Percentiles rank a stretch among this genome's conserved stretches.
phyloP scores from a whole-genome alignment of 371 early-diverging fungal species.

The Saksenaea oblongispora region DNA sequence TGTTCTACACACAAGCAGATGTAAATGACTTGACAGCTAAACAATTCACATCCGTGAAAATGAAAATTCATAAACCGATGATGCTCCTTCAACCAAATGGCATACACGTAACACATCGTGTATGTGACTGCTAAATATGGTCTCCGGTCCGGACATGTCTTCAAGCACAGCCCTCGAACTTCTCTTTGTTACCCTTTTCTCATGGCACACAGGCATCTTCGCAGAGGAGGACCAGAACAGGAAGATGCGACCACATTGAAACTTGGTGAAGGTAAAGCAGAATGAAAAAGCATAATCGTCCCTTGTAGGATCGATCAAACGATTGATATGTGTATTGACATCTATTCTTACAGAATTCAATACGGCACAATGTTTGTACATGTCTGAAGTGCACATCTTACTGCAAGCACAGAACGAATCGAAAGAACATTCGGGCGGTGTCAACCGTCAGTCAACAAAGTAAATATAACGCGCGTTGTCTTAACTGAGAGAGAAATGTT shows the following conservation, averaged over 20 bases:
- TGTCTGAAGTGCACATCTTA: constrained; percentile 83
- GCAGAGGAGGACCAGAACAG: constrained; percentile 61
- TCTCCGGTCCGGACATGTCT: too few relatives aligned
- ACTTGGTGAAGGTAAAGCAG: constrained; percentile 69
- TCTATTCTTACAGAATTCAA: constrained; percentile 62
- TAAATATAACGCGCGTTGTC: constrained; percentile 14
- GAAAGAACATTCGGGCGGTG: constrained; percentile 32
- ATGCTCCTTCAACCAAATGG: too few relatives aligned
- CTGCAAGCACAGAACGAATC: constrained; percentile 68
- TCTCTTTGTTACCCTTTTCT: background rate
- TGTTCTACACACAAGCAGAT: too few relatives aligned
- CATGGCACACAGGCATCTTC: constrained; percentile 46
- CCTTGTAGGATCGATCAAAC: background rate
- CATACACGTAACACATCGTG: too few relatives aligned
- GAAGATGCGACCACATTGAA: constrained; percentile 75
- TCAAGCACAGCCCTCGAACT: background rate
- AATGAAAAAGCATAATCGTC: background rate
- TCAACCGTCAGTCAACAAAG: constrained; percentile 43
- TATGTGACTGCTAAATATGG: too few relatives aligned
- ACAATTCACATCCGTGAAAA: too few relatives aligned
- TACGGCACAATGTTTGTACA: constrained; percentile 80
- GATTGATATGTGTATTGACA: background rate
- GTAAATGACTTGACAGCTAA: too few relatives aligned
- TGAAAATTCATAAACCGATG: too few relatives aligned
- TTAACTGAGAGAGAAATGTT: background rate